phyloP scores from a whole-genome alignment of 345 rosid species.

The Boechera retrofracta region DNA sequence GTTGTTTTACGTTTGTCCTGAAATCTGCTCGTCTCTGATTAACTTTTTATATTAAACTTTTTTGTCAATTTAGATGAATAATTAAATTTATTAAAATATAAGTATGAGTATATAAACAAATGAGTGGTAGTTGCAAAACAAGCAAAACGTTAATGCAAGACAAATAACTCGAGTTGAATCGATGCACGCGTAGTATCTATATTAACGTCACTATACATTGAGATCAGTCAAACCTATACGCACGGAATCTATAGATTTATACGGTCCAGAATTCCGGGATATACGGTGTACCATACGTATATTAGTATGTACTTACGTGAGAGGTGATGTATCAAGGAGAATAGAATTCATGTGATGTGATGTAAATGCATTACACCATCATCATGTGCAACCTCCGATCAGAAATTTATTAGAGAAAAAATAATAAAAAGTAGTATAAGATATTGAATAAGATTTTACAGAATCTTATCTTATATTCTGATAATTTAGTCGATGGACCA shows the following conservation, averaged over 20 bases:
- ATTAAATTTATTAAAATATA: too few species aligned
- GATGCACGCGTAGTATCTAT: neutral
- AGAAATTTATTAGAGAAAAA: conserved; percentile 17
- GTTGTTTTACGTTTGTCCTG: neutral
- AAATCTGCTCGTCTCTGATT: neutral
- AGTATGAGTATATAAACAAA: neutral
- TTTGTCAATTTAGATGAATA: neutral
- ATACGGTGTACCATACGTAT: conserved; percentile 38
- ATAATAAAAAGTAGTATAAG: conserved; percentile 16
- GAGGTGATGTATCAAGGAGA: conserved; percentile 33
- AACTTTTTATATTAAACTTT: neutral
- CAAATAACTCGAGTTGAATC: neutral
- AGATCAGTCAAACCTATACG: conserved; percentile 19
- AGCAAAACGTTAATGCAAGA: neutral
- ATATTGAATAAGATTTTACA: conserved; percentile 40
- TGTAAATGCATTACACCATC: conserved; percentile 41
- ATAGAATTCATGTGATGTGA: conserved; percentile 46
- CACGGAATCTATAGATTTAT: conserved; percentile 19
- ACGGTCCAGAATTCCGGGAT: conserved; percentile 30
- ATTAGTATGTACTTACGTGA: conserved; percentile 33
- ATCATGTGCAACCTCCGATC: conserved; percentile 46
- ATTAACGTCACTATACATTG: conserved; percentile 1
- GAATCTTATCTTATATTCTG: conserved; percentile 46
- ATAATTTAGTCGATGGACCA: conserved; percentile 35
- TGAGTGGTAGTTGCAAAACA: neutral